Base-by-base conservation (phyloP, 1,139 yeast genomes). In the Kurtzmaniella quercitrusa region DNA sequence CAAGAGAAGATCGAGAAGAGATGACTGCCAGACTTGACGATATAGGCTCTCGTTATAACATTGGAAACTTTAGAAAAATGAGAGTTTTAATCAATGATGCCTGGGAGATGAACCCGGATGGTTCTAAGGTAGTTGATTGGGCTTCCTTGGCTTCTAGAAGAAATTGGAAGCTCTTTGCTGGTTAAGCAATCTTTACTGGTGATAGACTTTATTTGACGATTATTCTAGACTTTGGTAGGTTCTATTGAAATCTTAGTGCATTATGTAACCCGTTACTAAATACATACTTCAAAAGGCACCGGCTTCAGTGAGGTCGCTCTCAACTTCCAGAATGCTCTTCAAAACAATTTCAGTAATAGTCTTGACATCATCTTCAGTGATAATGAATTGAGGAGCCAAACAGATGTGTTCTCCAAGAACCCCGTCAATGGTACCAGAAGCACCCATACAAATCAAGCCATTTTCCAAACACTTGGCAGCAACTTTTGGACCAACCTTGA, bases 381-480 rank as follows among this genome's bases (percentile, higher is more conserved):
- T 56, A 33, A 66, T 63, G 55, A 65, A 79, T n/a, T 77, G 60
- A 15, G 83, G 84, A 0, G 81, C 81, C 41, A 75, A 57, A 41
- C 72, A 50, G 16, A 73, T 58, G 52, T 75, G 76, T 50, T 77
- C 82, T 49, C 82, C 82, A 3, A 48, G 58, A 37, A 63, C 50
- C 36, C 58, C 68, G 43, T 68, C 75, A 48, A 60, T 57, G 27
- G 76, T 66, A 38, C 79, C 78, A 31, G 64, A 62, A 46, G 67
- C 51, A 17, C 72, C 77, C 73, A 77, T 66, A 25, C 70, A 61
- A 34, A 64, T 60, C 40, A 73, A 61, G 11, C 79, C 79, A 42
- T 69, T 68, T 25, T 65, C 66, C 39, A 62, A 66, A 46, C 72
- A 62, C 42, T 59, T 56, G 8, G 64, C 60, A 41, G 62, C 60